Percentiles rank a stretch among this genome's conserved stretches.
Evolutionary conservation across 2,329 filamentous ascomycete genomes (phyloP).

Genomic region (Karstenula rhodostoma): DNA sequence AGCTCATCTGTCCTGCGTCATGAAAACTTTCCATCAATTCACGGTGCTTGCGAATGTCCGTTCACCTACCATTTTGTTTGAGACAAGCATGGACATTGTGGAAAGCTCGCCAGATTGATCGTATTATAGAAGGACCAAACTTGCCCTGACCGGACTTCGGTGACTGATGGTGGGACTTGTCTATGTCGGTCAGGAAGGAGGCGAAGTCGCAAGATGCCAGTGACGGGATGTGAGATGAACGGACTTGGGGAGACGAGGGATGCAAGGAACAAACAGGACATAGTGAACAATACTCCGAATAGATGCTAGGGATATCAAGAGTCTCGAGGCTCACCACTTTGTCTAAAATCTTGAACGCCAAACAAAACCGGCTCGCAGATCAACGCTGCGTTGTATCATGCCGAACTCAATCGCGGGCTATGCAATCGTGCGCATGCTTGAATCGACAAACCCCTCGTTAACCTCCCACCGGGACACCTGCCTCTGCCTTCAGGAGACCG

Average conservation of each 20-base stretch:
- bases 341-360: constrained; percentile 14
- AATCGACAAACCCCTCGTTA: background rate
- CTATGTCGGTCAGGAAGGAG: background rate
- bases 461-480: background rate
- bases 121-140: background rate
- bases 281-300: constrained; percentile 3
- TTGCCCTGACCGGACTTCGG: background rate
- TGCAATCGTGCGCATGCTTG: background rate
- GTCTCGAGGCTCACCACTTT: constrained; percentile 13
- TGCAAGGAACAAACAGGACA: background rate
- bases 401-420: background rate
- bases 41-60: background rate
- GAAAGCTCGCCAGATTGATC: background rate
- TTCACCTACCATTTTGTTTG: background rate
- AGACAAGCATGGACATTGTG: background rate
- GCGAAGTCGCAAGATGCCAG: background rate
- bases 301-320: constrained; percentile 16
- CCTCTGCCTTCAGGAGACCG: background rate
- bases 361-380: background rate
- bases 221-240: background rate
- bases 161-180: background rate
- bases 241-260: background rate
- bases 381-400: background rate
- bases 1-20: background rate
- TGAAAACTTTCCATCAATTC: background rate